Conservation (phyloP, 1,139 yeast species). For the Blastobotrys petasosporus region DNA sequence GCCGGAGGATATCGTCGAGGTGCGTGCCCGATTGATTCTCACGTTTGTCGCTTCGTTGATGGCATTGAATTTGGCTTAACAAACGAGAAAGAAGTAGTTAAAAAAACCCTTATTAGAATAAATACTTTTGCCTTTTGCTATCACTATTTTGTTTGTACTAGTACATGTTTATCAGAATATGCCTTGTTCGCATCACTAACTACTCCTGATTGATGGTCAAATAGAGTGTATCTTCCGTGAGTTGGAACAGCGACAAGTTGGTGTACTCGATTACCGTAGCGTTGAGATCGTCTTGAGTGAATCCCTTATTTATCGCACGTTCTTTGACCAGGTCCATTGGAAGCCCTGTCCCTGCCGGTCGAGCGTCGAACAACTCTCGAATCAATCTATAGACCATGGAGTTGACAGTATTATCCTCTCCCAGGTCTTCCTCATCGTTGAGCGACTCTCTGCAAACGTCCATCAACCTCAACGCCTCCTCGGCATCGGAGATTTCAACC, state of each 20-base stretch:
- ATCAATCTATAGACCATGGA: slow-evolving; percentile 60
- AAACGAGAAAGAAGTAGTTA: too few relatives aligned
- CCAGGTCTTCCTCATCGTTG: slow-evolving; percentile 39
- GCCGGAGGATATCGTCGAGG: slow-evolving; percentile 98
- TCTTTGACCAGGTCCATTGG: slow-evolving; percentile 57
- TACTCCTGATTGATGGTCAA: too few relatives aligned
- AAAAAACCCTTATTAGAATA: too few relatives aligned
- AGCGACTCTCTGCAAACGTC: slow-evolving; percentile 84
- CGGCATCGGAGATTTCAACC: slow-evolving; percentile 77
- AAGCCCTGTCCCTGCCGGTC: slow-evolving; percentile 40
- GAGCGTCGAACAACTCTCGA: slow-evolving; percentile 38
- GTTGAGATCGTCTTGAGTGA: slow-evolving; percentile 69
- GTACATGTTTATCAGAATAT: too few relatives aligned
- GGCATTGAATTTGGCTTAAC: slow-evolving; percentile 42
- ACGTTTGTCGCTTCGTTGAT: slow-evolving; percentile 94
- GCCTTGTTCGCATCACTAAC: too few relatives aligned
- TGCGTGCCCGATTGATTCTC: slow-evolving; percentile 84
- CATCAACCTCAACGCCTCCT: slow-evolving; percentile 84
- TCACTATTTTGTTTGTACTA: neutral
- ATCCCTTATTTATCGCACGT: slow-evolving; percentile 77
- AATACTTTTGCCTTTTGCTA: neutral
- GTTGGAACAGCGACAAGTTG: slow-evolving; percentile 3
- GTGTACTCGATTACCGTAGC: slow-evolving; percentile 68
- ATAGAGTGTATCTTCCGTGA: slow-evolving; percentile 1
- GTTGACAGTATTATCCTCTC: slow-evolving; percentile 46